Percentiles rank a stretch among this genome's conserved stretches.
These are phyloP conservation scores for Phytopythium vexans DNA, from an alignment of 352 stramenopile species.

Conservation along the genomic window DNA sequence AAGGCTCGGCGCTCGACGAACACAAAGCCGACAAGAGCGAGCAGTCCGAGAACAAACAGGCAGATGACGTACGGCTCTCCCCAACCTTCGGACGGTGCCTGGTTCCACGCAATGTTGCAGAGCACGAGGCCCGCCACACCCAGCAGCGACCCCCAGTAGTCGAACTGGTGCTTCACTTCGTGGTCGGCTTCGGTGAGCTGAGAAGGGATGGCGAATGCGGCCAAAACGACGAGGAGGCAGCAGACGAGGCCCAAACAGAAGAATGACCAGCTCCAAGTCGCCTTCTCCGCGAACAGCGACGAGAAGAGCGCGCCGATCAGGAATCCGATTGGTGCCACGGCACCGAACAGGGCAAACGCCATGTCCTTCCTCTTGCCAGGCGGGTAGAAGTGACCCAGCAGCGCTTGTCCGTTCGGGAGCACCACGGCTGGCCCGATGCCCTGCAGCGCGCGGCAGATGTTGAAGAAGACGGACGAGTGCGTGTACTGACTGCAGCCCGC, in stretches of 20 bases:
- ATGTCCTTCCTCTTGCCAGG: constrained; percentile 2
- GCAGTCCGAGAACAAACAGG: constrained; percentile 3
- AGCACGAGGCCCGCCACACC: constrained; percentile 2
- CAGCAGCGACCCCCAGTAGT: neutral
- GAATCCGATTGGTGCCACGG: neutral
- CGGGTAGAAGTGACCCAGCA: constrained; percentile 1
- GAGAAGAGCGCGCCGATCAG: constrained; percentile 1
- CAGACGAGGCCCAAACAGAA: constrained; percentile 1
- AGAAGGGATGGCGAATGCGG: neutral
- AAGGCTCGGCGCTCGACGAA: constrained; percentile 1
- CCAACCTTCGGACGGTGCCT: constrained; percentile 2
- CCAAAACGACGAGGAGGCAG: neutral
- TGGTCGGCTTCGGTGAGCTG: neutral
- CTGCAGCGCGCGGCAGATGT: constrained; percentile 2
- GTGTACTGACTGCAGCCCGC: neutral
- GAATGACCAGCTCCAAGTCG: constrained; percentile 2
- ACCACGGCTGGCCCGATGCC: constrained; percentile 1
- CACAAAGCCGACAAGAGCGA: neutral
- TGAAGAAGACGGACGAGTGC: constrained; percentile 6
- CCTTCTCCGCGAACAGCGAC: constrained; percentile 1
- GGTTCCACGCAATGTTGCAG: constrained; percentile 7
- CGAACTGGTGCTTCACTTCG: neutral
- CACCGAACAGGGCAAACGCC: neutral
- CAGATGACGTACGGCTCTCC: constrained; percentile 1
- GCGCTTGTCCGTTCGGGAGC: constrained; percentile 1